Evolutionary conservation across 2,329 filamentous ascomycete genomes (phyloP).

Genomic region (Fusarium pininemorale): DNA sequence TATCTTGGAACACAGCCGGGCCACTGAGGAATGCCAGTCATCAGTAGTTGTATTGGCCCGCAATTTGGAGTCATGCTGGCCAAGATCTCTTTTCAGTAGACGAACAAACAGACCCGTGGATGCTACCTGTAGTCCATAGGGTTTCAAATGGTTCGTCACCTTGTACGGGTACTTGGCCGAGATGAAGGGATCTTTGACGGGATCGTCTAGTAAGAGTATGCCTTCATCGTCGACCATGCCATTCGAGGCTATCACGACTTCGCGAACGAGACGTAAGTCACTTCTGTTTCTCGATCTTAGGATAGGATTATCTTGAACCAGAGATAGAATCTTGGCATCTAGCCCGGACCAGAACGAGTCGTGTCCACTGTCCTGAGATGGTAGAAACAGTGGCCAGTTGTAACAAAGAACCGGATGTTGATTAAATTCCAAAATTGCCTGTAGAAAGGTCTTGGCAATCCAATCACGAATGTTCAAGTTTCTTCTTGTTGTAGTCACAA

Average conservation of each 20-base stretch:
- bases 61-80: background rate
- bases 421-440: conserved; percentile 18
- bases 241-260: background rate
- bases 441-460: background rate
- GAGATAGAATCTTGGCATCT: background rate
- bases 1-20: background rate
- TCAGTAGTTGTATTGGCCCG: background rate
- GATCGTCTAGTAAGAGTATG: conserved; percentile 14
- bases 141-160: background rate
- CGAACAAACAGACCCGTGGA: rapidly evolving
- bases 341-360: conserved; percentile 20
- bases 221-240: background rate
- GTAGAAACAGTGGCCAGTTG: conserved; percentile 26
- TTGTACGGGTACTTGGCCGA: background rate
- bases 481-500: conserved; percentile 13
- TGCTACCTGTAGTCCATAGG: background rate
- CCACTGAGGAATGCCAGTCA: conserved; percentile 14
- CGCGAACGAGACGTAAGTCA: background rate
- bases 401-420: conserved; percentile 20
- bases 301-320: background rate
- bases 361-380: background rate
- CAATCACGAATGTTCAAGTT: conserved; percentile 1
- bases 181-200: conserved; percentile 2
- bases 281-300: background rate
- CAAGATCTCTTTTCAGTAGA: conserved; percentile 6